These are phyloP conservation scores for Hirschioporus abietinus DNA, from an alignment of 768 basidiomycete species.

Conservation along the genomic window DNA sequence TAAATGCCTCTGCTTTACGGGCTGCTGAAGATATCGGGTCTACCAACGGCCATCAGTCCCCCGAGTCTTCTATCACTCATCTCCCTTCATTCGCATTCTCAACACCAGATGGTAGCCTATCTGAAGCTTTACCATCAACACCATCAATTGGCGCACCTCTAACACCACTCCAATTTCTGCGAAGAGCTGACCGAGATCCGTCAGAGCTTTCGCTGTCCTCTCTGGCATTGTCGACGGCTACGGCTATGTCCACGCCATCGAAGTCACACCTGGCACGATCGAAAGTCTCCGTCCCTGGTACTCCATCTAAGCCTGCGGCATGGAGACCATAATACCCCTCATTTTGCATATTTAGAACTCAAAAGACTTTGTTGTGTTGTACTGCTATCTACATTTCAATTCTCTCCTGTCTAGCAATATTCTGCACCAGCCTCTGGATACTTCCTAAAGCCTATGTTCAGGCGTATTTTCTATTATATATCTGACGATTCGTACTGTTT, in stretches of 20 bases:
- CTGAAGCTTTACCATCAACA: constrained; percentile 43
- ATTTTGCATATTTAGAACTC: constrained; percentile 16
- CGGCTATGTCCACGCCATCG: constrained; percentile 37
- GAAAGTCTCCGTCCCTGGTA: constrained; percentile 31
- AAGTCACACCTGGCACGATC: constrained; percentile 42
- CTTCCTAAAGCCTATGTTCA: background rate
- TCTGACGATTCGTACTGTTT: background rate
- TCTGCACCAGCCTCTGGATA: background rate
- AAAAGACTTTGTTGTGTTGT: background rate
- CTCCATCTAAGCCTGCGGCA: constrained; percentile 46
- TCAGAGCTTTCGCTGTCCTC: constrained; percentile 23
- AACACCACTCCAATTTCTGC: constrained; percentile 78
- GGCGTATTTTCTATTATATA: background rate
- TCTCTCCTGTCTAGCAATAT: background rate
- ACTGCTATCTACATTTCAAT: background rate
- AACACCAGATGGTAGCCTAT: constrained; percentile 41
- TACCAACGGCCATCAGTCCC: constrained; percentile 53
- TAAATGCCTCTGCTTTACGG: constrained; percentile 69
- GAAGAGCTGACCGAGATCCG: constrained; percentile 64
- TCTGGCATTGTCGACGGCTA: constrained; percentile 44
- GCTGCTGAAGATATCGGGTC: constrained; percentile 38
- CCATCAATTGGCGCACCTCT: constrained; percentile 68
- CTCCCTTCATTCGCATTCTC: constrained; percentile 62
- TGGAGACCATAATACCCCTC: constrained; percentile 56
- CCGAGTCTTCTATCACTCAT: constrained; percentile 42